Percentiles rank a stretch among this genome's conserved stretches.
Evolutionary conservation across 139 green algal species (phyloP).

Genomic region (Trebouxia sp.): DNA sequence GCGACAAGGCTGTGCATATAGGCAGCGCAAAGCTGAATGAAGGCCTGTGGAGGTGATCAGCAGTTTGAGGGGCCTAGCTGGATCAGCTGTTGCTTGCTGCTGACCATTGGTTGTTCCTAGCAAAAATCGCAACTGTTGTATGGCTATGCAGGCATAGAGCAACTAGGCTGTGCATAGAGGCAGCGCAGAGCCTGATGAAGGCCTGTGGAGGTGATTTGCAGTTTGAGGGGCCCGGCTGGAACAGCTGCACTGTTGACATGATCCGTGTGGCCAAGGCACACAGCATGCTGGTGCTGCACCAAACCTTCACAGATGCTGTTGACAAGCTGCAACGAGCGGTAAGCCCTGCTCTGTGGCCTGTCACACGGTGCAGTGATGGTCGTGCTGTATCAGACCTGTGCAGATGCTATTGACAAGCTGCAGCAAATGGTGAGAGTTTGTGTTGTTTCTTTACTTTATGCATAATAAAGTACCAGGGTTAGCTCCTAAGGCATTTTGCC

Average conservation of each 20-base stretch:
- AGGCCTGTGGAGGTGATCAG: too few relatives aligned
- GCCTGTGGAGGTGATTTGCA: constrained; percentile 47
- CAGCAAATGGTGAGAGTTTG: neutral
- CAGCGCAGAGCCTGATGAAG: constrained; percentile 33
- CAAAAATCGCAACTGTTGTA: too few relatives aligned
- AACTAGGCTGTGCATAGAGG: constrained; percentile 39
- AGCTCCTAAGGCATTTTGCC: too few relatives aligned
- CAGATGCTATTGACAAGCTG: constrained; percentile 37
- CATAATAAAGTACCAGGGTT: too few relatives aligned
- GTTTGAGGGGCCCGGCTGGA: constrained; percentile 83
- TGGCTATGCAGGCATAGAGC: constrained; percentile 49
- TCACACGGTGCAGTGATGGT: too few relatives aligned
- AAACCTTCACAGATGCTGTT: constrained; percentile 54
- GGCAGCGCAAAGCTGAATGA: too few relatives aligned
- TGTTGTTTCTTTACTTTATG: too few relatives aligned
- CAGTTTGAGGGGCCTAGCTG: constrained; percentile 71
- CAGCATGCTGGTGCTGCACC: constrained; percentile 60
- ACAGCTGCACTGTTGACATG: constrained; percentile 67
- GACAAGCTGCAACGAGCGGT: constrained; percentile 28
- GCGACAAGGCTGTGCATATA: too few relatives aligned
- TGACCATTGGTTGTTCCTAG: too few relatives aligned
- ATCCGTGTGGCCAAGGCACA: constrained; percentile 69
- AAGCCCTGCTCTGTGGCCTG: neutral
- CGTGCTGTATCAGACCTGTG: constrained; percentile 61
- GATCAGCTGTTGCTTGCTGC: too few relatives aligned